Evolutionary conservation across 306 rosid species (phyloP), one percentile per base, ranked within the genome.

Genomic region (Fragaria iinumae): DNA sequence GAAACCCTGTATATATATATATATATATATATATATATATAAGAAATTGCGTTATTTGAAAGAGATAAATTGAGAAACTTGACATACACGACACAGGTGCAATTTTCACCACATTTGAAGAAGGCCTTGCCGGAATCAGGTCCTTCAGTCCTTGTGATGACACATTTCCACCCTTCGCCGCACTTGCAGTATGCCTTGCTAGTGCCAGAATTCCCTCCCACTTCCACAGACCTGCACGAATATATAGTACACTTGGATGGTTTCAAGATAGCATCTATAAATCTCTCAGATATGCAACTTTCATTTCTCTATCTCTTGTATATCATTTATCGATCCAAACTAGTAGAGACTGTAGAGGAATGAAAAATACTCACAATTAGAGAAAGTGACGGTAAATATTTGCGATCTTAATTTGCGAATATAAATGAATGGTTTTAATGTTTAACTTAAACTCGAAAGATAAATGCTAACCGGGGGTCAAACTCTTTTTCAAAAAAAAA

Each of bases 111-210:
- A 6, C 93, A 87, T 55, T 77, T 83, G 77, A 79, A 36, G 70
- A 84, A 77, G 75, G 52, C 59, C 77, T 89, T 83, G 67, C 89
- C 88, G 0, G 86, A 87, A 70, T 89, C 88, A 8, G 81, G 85
- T 0, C 93, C 92, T 20, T 73, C 73, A 1, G 81, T 85, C 69
- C 69, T 83, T 36, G 82, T 83, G 64, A 87, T 76, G 11, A 81
- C 84, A 38, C 93, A 87, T 43, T 76, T 83, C 87, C 86, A 89
- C 21, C 86, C 86, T 45, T 75, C 79, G 20, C 82, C 77, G 41
- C 73, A 43, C 78, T 83, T 85, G 74, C 88, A 83, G 53, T 34
- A 52, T 53, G 74, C 86, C 12, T 57, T 76, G 14, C 81, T 72
- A 32, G 36, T 53, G 1, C 88, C 69, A 8, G 49, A 68, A 11